Percentiles rank a stretch among this genome's conserved stretches.
Conservation (phyloP, 345 rosid genomes). For the Clausena lansium region DNA sequence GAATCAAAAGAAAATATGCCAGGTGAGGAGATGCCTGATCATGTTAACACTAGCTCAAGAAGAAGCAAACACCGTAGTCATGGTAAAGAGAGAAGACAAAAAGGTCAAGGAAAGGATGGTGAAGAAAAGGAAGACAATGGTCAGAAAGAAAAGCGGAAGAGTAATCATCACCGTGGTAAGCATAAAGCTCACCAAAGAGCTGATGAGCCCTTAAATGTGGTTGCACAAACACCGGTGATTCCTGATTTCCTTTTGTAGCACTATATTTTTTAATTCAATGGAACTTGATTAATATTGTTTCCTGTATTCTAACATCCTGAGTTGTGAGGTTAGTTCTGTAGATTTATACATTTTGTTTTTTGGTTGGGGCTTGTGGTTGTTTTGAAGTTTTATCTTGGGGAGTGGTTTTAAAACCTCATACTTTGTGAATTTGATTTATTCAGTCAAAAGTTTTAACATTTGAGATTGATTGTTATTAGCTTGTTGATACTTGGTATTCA, state of each 20-base stretch:
- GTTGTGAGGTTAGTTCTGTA: conserved; percentile 27
- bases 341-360: conserved; percentile 17
- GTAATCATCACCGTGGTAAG: conserved; percentile 45
- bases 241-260: conserved; percentile 82
- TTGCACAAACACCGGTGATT: conserved; percentile 40
- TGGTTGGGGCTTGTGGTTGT: conserved; percentile 7
- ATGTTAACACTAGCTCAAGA: conserved; percentile 44
- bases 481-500: background rate
- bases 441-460: background rate
- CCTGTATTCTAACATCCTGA: conserved; percentile 9
- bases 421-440: background rate
- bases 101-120: conserved; percentile 33
- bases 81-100: conserved; percentile 47
- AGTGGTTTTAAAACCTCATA: background rate
- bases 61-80: conserved; percentile 49
- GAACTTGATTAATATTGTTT: conserved; percentile 10
- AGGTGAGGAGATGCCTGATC: conserved; percentile 29
- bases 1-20: conserved; percentile 36
- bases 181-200: conserved; percentile 53
- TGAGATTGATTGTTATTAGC: background rate
- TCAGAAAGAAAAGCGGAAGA: conserved; percentile 46
- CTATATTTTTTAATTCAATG: background rate
- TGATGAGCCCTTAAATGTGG: conserved; percentile 31
- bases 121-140: conserved; percentile 36
- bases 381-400: background rate